phyloP scores from a whole-genome alignment of 495 filamentous ascomycete species.

The Trichoderma erinaceum region DNA sequence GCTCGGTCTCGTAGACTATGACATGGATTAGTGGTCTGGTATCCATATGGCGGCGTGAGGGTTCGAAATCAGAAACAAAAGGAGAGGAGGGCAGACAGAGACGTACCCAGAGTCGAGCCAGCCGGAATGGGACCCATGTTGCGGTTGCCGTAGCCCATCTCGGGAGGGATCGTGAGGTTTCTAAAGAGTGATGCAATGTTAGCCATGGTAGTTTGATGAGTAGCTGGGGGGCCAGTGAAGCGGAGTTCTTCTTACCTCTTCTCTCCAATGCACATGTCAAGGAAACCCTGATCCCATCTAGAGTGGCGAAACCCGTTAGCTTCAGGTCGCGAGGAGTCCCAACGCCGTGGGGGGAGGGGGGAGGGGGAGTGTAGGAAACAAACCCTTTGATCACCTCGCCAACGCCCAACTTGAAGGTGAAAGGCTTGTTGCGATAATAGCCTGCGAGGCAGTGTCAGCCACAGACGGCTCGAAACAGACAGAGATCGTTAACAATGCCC shows the following conservation, averaged over 20 bases:
- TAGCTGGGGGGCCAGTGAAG: too few relatives aligned
- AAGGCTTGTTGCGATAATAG: constrained; percentile 68
- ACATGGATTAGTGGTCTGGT: constrained; percentile 18
- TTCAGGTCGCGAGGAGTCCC: not conserved
- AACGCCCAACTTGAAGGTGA: constrained; percentile 70
- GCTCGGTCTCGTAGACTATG: constrained; percentile 83
- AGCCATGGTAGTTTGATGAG: not conserved
- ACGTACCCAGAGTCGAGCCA: constrained; percentile 62
- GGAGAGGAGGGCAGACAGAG: not conserved
- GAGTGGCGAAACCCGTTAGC: constrained; percentile 2
- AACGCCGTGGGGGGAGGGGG: not conserved
- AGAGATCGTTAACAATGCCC: not conserved
- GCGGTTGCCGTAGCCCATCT: constrained; percentile 73
- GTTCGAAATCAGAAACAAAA: constrained; percentile 6
- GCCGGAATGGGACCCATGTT: constrained; percentile 72
- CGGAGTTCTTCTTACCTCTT: constrained; percentile 45
- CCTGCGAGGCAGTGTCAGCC: constrained; percentile 21
- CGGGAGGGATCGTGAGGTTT: constrained; percentile 83
- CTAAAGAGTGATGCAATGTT: constrained; percentile 29
- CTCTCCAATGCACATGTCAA: constrained; percentile 97
- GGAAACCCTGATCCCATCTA: constrained; percentile 81
- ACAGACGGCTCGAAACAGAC: too few relatives aligned
- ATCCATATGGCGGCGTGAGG: constrained; percentile 20
- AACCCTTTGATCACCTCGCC: constrained; percentile 85
- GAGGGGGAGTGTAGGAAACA: constrained; percentile 23